A percentile compares a stretch with the other conserved stretches of the same genome.
Conservation (phyloP, 192 early-diverging fungal genomes). For the Coemansia reversa region DNA sequence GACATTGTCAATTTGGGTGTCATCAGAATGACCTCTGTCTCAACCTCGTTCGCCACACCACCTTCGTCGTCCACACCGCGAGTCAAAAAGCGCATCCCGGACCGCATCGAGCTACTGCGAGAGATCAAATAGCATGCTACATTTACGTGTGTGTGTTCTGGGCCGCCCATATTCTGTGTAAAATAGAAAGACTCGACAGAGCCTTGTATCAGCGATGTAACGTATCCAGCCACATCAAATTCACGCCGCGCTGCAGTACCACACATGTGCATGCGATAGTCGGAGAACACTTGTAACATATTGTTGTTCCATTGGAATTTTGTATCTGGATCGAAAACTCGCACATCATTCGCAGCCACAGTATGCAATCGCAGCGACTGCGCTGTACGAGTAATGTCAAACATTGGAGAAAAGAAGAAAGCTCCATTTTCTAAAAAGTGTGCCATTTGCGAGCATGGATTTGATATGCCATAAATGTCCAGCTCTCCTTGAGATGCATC, state of each 20-base stretch:
- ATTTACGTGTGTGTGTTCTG: neutral
- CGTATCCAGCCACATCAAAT: constrained; percentile 73
- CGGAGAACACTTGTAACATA: constrained; percentile 76
- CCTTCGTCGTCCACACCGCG: constrained; percentile 97
- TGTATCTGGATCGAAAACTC: constrained; percentile 54
- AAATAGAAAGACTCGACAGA: constrained; percentile 31
- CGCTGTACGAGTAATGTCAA: constrained; percentile 82
- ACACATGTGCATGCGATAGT: constrained; percentile 76
- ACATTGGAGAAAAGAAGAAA: constrained; percentile 89
- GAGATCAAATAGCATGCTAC: constrained; percentile 45
- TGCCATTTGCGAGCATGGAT: constrained; percentile 75
- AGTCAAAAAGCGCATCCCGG: constrained; percentile 91
- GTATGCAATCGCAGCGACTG: constrained; percentile 63
- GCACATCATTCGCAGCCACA: constrained; percentile 36
- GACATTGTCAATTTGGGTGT: constrained; percentile 61
- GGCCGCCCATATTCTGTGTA: constrained; percentile 4
- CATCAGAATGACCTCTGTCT: constrained; percentile 85
- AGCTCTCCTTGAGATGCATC: constrained; percentile 45
- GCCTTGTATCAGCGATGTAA: constrained; percentile 60
- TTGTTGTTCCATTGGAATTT: constrained; percentile 93
- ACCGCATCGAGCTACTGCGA: constrained; percentile 49
- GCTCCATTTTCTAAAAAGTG: constrained; percentile 81
- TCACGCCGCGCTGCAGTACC: constrained; percentile 59
- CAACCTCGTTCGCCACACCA: constrained; percentile 97
- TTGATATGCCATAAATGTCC: constrained; percentile 48